phyloP scores from a whole-genome alignment of 2,329 filamentous ascomycete genomes.

The Juglanconis oblonga region DNA sequence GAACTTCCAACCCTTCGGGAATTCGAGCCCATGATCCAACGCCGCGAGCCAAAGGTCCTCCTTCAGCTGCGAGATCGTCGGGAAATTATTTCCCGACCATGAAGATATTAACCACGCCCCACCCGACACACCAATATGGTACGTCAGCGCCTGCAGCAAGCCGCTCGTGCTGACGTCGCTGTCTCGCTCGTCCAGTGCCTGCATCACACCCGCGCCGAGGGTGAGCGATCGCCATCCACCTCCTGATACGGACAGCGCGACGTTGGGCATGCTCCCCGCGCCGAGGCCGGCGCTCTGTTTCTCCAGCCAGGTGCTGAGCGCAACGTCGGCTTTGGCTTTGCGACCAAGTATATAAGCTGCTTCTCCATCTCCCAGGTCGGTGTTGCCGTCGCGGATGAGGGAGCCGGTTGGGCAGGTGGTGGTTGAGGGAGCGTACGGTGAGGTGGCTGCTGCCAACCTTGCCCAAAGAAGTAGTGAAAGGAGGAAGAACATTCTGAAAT shows the following conservation, averaged over 20 bases:
- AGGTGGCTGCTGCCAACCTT: background rate
- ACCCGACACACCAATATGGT: constrained; percentile 6
- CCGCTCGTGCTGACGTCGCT: background rate
- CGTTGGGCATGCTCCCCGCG: background rate
- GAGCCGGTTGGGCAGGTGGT: background rate
- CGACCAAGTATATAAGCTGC: background rate
- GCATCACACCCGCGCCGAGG: constrained; percentile 4
- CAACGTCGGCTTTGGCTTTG: constrained; percentile 1
- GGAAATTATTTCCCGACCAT: constrained; percentile 8
- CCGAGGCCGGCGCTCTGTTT: constrained; percentile 2
- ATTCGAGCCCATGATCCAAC: background rate
- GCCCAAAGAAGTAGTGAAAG: no score
- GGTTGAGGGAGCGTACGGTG: background rate
- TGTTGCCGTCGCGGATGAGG: background rate
- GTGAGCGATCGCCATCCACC: constrained; percentile 6
- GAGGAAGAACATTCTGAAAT: no score
- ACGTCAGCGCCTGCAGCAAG: constrained; percentile 1
- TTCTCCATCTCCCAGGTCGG: background rate
- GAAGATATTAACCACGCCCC: constrained; percentile 1
- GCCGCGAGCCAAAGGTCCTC: background rate
- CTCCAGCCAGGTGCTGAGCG: background rate
- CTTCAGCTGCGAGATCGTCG: background rate
- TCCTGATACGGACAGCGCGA: constrained; percentile 2
- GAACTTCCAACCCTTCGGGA: background rate
- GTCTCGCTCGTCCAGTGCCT: constrained; percentile 3